phyloP scores from a whole-genome alignment of 306 rosid species.

The Crotalaria pallida region DNA sequence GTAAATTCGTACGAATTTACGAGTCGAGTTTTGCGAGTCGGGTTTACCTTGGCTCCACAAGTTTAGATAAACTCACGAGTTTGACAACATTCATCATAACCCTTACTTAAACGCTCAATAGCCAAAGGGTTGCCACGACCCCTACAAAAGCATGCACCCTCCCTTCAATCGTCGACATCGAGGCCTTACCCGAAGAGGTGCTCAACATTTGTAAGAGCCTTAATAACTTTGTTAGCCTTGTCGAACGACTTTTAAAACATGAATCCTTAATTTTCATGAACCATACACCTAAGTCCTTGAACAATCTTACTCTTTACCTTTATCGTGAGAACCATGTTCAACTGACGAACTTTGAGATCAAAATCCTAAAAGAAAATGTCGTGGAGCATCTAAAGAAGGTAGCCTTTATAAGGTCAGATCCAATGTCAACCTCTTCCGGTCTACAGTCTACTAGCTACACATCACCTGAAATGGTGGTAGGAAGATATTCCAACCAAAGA shows the following conservation, averaged over 20 bases:
- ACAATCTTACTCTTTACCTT: slow-evolving; percentile 53
- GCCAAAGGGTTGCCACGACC: too few species aligned
- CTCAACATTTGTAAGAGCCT: slow-evolving; percentile 50
- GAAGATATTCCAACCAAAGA: too few species aligned
- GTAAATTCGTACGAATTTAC: too few species aligned
- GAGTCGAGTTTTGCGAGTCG: too few species aligned
- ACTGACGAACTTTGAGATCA: slow-evolving; percentile 48
- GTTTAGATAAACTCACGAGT: too few species aligned
- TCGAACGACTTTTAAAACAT: slow-evolving; percentile 64
- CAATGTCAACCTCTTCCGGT: slow-evolving; percentile 68
- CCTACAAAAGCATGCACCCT: slow-evolving; percentile 47
- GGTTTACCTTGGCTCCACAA: too few species aligned
- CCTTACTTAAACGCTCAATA: too few species aligned
- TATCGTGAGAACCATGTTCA: slow-evolving; percentile 60
- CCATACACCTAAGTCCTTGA: slow-evolving; percentile 37
- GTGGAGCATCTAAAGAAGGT: slow-evolving; percentile 39
- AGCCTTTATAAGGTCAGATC: slow-evolving; percentile 79
- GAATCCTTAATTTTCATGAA: slow-evolving; percentile 55
- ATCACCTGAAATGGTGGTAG: slow-evolving; percentile 57
- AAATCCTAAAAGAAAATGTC: slow-evolving; percentile 43
- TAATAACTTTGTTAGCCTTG: slow-evolving; percentile 43
- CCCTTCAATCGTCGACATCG: slow-evolving; percentile 52
- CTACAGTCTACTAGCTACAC: slow-evolving; percentile 52
- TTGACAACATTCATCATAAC: too few species aligned
- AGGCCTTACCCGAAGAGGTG: slow-evolving; percentile 39